A percentile compares a stretch with the other conserved stretches of the same genome.
phyloP scores from a whole-genome alignment of 1,284 basidiomycete species.

The Acaromyces ingoldii region DNA sequence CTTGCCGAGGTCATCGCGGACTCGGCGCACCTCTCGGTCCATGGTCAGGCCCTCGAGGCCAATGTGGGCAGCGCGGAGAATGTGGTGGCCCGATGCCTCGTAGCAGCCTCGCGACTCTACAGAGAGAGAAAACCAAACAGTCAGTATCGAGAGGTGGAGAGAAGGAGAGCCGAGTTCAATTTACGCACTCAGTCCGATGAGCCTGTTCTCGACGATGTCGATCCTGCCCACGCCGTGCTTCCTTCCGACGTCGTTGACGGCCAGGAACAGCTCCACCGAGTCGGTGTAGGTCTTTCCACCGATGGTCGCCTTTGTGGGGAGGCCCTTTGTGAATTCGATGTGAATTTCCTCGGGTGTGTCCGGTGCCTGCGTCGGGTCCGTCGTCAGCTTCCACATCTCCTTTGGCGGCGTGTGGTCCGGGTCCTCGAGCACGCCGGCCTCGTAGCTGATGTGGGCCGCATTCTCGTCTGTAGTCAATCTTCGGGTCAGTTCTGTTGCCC shows the following conservation, averaged over 20 bases:
- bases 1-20: slow-evolving; percentile 67
- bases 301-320: slow-evolving; percentile 56
- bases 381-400: slow-evolving; percentile 99
- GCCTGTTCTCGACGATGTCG: slow-evolving; percentile 98
- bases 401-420: slow-evolving; percentile 86
- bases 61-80: slow-evolving; percentile 89
- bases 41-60: slow-evolving; percentile 95
- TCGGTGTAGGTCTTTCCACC: slow-evolving; percentile 61
- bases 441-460: slow-evolving; percentile 99
- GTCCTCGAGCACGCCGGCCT: slow-evolving; percentile 97
- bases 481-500: too few species aligned
- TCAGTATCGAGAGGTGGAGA: slow-evolving; percentile 97
- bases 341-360: slow-evolving; percentile 70
- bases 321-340: slow-evolving; percentile 67
- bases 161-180: too few species aligned
- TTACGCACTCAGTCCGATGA: slow-evolving; percentile 98
- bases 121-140: slow-evolving; percentile 99
- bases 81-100: slow-evolving; percentile 92
- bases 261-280: slow-evolving; percentile 89
- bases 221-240: slow-evolving; percentile 93
- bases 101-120: slow-evolving; percentile 98
- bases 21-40: slow-evolving; percentile 89
- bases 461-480: slow-evolving; percentile 66
- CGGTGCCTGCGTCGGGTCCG: slow-evolving; percentile 76
- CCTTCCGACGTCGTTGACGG: slow-evolving; percentile 83